Conservation (phyloP, 768 basidiomycete species). For the Podaxis sp. region DNA sequence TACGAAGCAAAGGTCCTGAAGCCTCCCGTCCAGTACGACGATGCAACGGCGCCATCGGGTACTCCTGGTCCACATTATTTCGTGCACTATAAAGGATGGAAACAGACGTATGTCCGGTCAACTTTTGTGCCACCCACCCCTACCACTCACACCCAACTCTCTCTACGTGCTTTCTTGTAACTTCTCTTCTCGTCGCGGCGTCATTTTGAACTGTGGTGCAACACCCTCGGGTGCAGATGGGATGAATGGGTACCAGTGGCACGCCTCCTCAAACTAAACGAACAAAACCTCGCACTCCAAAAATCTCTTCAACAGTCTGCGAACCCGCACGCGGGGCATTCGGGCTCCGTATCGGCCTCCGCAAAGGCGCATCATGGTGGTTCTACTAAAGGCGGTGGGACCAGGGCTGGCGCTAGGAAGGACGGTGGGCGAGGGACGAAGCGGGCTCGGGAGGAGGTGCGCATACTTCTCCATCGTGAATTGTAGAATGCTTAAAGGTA, state of each 20-base stretch:
- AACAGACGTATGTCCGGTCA: constrained; percentile 69
- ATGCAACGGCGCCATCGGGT: constrained; percentile 54
- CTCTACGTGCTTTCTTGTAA: background rate
- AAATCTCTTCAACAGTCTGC: constrained; percentile 46
- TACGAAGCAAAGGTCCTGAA: constrained; percentile 94
- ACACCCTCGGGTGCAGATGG: constrained; percentile 58
- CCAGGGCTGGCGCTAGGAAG: constrained; percentile 37
- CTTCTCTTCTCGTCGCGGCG: background rate
- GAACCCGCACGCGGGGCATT: background rate
- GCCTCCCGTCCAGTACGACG: constrained; percentile 52
- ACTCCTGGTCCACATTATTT: constrained; percentile 78
- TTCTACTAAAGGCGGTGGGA: constrained; percentile 21
- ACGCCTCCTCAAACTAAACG: constrained; percentile 82
- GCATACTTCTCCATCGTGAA: constrained; percentile 17
- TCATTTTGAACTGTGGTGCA: background rate
- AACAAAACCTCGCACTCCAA: constrained; percentile 74
- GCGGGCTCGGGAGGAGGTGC: constrained; percentile 69
- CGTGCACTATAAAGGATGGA: constrained; percentile 99
- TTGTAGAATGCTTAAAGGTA: background rate
- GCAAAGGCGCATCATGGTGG: constrained; percentile 1
- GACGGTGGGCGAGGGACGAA: constrained; percentile 66
- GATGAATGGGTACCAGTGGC: constrained; percentile 91
- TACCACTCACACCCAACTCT: background rate
- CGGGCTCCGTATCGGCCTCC: background rate
- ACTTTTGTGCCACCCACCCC: background rate